Evolutionary conservation across 2,329 filamentous ascomycete species (phyloP).

Genomic region (Fusarium sp.): DNA sequence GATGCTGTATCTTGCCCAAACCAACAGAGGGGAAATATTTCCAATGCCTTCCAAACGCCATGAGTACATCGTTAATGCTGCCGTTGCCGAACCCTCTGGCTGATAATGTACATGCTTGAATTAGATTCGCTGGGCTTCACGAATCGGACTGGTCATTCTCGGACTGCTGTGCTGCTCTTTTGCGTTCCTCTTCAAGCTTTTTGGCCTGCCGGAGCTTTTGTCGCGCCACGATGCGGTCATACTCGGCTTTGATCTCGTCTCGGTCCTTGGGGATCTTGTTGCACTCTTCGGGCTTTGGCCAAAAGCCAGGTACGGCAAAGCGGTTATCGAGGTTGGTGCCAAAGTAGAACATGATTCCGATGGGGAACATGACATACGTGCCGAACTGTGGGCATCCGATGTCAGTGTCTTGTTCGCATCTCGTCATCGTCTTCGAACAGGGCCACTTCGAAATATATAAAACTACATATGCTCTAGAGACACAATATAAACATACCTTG

Average conservation of each 20-base stretch:
- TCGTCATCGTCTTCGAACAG: not conserved
- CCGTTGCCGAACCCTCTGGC: constrained; percentile 6
- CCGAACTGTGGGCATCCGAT: constrained; percentile 74
- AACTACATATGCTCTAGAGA: not conserved
- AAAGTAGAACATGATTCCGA: constrained; percentile 99
- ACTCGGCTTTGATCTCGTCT: constrained; percentile 85
- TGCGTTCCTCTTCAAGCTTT: constrained; percentile 50
- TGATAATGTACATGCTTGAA: constrained; percentile 36
- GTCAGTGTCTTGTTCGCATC: constrained; percentile 4
- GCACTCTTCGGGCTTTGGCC: constrained; percentile 84
- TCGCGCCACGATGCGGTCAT: constrained; percentile 73
- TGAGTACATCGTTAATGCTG: constrained; percentile 33
- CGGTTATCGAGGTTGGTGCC: constrained; percentile 95
- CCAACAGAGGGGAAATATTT: constrained; percentile 32
- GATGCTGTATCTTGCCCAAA: constrained; percentile 25
- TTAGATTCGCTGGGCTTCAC: constrained; percentile 10
- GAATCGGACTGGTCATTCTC: constrained; percentile 27
- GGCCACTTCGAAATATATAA: not conserved
- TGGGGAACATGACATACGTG: constrained; percentile 98
- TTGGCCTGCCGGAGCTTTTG: constrained; percentile 79
- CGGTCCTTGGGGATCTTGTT: constrained; percentile 80
- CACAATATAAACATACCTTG: constrained; percentile 70
- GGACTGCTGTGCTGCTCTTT: constrained; percentile 37
- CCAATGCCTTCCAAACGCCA: constrained; percentile 41
- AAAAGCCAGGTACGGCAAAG: constrained; percentile 91